Evolutionary conservation across 1,139 yeast species (phyloP).

Genomic region (Meyerozyma guilliermondii): DNA sequence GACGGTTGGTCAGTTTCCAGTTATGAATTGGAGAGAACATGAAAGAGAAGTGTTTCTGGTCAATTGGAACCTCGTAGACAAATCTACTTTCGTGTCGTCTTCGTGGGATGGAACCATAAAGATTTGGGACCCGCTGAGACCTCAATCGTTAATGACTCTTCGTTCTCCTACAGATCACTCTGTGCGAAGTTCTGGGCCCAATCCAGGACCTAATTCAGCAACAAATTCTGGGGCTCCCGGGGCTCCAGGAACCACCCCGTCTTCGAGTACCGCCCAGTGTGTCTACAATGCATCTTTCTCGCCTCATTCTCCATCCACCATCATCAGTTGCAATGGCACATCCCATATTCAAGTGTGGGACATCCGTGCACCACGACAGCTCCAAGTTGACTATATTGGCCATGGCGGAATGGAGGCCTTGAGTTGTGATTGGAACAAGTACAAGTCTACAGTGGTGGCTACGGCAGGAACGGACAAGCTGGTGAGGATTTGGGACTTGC

Average conservation of each 20-base stretch:
- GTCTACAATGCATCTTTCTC: conserved; percentile 79
- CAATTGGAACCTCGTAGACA: conserved; percentile 82
- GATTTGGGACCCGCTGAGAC: conserved; percentile 62
- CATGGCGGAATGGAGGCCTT: conserved; percentile 82
- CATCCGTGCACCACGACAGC: conserved; percentile 59
- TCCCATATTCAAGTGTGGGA: conserved; percentile 84
- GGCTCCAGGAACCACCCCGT: conserved; percentile 1
- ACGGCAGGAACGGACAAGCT: conserved; percentile 88
- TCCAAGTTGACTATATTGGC: conserved; percentile 59
- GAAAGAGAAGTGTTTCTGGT: conserved; percentile 81
- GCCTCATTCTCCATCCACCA: conserved; percentile 72
- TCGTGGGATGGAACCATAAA: conserved; percentile 94
- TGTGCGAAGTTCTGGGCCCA: not conserved
- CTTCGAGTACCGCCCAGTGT: conserved; percentile 40
- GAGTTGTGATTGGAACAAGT: conserved; percentile 86
- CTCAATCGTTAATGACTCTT: conserved; percentile 57
- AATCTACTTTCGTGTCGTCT: conserved; percentile 63
- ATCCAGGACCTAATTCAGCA: not conserved
- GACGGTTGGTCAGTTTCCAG: conserved; percentile 63
- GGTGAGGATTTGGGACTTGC: conserved; percentile 80
- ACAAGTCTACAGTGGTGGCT: conserved; percentile 71
- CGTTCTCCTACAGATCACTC: conserved; percentile 26
- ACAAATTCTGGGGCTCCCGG: not conserved
- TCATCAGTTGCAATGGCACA: conserved; percentile 76
- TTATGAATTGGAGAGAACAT: conserved; percentile 76